Conservation (phyloP, 2,329 filamentous ascomycete species). For the Ceratocystis smalleyi region DNA sequence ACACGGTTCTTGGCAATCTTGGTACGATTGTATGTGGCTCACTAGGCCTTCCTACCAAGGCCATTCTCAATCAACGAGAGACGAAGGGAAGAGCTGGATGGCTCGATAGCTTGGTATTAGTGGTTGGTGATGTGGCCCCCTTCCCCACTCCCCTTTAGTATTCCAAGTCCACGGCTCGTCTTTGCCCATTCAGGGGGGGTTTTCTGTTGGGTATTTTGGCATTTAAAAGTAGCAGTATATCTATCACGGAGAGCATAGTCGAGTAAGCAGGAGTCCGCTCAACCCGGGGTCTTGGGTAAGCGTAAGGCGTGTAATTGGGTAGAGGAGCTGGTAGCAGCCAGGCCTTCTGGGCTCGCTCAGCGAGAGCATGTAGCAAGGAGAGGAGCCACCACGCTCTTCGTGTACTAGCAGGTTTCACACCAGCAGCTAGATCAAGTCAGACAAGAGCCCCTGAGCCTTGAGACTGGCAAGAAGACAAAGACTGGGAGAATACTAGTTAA, state of each 20-base stretch:
- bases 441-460: background rate
- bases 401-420: slow-evolving; percentile 4
- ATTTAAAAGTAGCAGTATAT: background rate
- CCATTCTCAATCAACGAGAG: background rate
- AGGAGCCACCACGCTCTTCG: background rate
- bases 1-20: background rate
- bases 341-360: background rate
- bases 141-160: background rate
- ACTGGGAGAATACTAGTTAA: background rate
- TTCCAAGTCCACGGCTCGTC: background rate
- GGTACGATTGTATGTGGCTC: background rate
- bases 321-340: background rate
- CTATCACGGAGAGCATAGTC: background rate
- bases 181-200: background rate
- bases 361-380: no score
- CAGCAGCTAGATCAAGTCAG: background rate
- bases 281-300: background rate
- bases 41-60: background rate
- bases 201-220: background rate
- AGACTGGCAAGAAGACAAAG: background rate
- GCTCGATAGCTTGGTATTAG: background rate
- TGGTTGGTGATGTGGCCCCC: background rate
- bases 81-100: background rate
- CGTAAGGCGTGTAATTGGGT: background rate
- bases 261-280: background rate